These are phyloP conservation scores for Gynandropsis gynandra DNA, from an alignment of 345 rosid genomes.

Conservation along the genomic window DNA sequence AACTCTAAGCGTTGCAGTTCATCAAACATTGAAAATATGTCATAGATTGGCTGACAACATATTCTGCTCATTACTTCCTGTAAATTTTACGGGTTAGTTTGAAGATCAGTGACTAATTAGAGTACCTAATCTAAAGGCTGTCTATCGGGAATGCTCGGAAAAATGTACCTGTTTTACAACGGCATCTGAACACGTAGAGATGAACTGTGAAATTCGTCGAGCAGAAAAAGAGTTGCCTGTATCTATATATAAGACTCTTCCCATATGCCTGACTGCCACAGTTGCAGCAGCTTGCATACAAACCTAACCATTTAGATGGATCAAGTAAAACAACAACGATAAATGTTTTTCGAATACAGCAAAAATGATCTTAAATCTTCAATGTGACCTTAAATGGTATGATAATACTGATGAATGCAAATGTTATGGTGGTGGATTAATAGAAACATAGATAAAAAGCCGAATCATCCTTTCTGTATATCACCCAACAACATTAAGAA, in stretches of 20 bases:
- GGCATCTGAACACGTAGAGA: constrained; percentile 30
- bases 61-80: constrained; percentile 55
- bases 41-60: constrained; percentile 51
- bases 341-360: neutral
- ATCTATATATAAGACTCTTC: constrained; percentile 53
- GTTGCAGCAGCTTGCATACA: constrained; percentile 57
- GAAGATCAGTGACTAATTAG: neutral
- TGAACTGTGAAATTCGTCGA: constrained; percentile 43
- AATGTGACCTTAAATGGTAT: no score
- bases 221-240: constrained; percentile 83
- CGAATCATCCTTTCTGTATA: no score
- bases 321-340: neutral
- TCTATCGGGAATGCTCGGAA: neutral
- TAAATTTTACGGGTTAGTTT: constrained; percentile 16
- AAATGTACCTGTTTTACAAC: constrained; percentile 33
- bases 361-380: neutral
- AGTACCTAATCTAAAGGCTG: neutral
- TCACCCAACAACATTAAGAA: no score
- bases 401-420: no score
- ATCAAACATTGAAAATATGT: constrained; percentile 59
- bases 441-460: no score
- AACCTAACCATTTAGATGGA: constrained; percentile 32
- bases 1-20: constrained; percentile 47
- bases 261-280: constrained; percentile 41
- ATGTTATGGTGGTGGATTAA: no score